Evolutionary conservation across 768 basidiomycete genomes (phyloP).

Genomic region (Lactifluus echinatus): DNA sequence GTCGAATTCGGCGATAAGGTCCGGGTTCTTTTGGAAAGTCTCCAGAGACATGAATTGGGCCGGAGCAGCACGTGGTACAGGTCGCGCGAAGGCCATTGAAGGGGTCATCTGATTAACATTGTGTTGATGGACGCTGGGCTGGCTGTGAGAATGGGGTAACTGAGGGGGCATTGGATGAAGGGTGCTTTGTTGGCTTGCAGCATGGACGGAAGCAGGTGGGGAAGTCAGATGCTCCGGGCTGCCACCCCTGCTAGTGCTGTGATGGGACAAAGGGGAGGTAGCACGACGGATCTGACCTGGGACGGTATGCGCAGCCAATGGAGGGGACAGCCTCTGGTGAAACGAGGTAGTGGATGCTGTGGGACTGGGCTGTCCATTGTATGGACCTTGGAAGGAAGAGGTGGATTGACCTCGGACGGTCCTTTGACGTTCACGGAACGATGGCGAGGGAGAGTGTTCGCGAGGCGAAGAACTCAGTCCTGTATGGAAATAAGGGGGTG

Average conservation of each 20-base stretch:
- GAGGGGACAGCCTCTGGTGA: conserved; percentile 18
- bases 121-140: conserved; percentile 12
- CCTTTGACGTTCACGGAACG: conserved; percentile 19
- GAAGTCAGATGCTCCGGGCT: conserved; percentile 16
- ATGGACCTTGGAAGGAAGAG: conserved; percentile 13
- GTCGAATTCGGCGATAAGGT: conserved; percentile 17
- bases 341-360: conserved; percentile 19
- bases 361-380: conserved; percentile 17
- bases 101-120: conserved; percentile 13
- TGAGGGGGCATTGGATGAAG: conserved; percentile 5
- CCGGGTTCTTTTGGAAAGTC: conserved; percentile 11
- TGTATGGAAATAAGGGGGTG: not conserved
- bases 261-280: conserved; percentile 18
- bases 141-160: conserved; percentile 6
- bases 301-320: conserved; percentile 16
- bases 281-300: conserved; percentile 16
- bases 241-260: conserved; percentile 16
- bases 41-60: conserved; percentile 14
- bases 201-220: conserved; percentile 9
- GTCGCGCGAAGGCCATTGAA: conserved; percentile 11
- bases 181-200: conserved; percentile 9
- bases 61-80: conserved; percentile 7
- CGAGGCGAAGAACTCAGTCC: conserved; percentile 18
- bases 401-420: conserved; percentile 16
- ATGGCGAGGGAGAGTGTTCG: conserved; percentile 18